Conservation (phyloP, 129 eudicot species). For the Cynara cardunculus region DNA sequence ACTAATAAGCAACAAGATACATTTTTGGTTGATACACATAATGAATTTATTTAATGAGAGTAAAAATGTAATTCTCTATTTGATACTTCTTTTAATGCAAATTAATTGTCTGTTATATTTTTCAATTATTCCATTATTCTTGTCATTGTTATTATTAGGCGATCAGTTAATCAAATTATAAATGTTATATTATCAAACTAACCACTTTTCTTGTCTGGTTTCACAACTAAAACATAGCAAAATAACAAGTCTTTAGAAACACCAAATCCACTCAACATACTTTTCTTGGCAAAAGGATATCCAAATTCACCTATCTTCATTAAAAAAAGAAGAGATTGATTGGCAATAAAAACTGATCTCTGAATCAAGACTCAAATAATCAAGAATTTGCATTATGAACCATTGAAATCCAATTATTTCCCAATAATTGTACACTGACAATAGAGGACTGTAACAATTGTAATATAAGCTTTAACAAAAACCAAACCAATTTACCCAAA, state of each 20-base stretch:
- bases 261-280: neutral
- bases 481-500: neutral
- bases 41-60: no score
- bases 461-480: constrained; percentile 5
- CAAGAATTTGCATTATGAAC: constrained; percentile 6
- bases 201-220: neutral
- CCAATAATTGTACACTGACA: neutral
- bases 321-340: neutral
- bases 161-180: no score
- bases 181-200: no score
- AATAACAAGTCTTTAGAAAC: neutral
- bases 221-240: neutral
- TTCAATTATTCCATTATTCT: no score
- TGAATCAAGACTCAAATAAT: neutral
- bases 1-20: no score
- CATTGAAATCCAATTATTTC: neutral
- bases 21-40: no score
- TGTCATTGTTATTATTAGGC: no score
- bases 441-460: neutral
- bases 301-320: neutral
- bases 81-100: no score
- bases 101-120: no score
- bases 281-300: neutral
- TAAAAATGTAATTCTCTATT: no score
- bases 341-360: neutral